Conservation (phyloP, 805 yeast species). For the Yarrowia sp. region DNA sequence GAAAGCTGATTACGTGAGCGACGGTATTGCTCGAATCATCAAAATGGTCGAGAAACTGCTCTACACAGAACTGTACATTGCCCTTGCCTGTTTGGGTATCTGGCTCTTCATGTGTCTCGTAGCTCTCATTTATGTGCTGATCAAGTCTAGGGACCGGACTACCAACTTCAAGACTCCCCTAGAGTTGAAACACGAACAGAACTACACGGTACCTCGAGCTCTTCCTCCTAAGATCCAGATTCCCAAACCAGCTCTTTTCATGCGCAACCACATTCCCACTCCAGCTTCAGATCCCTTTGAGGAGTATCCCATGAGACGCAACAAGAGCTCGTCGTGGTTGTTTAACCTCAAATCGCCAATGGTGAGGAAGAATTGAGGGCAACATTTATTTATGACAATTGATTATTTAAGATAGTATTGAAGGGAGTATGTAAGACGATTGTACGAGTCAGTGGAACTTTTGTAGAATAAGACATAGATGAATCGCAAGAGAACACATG, state of each 20-base stretch:
- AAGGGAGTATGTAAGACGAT: no score
- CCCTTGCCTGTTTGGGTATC: not conserved
- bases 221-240: slow-evolving; percentile 2
- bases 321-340: slow-evolving; percentile 12
- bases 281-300: slow-evolving; percentile 3
- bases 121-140: not conserved
- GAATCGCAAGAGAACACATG: no score
- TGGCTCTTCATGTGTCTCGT: slow-evolving; percentile 18
- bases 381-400: no score
- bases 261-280: slow-evolving; percentile 10
- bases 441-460: no score
- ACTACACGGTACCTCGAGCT: not conserved
- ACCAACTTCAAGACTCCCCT: not conserved
- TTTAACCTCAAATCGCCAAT: slow-evolving; percentile 21
- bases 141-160: not conserved
- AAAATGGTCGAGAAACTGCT: not conserved
- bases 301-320: not conserved
- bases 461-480: no score
- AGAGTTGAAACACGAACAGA: not conserved
- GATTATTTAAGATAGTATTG: no score
- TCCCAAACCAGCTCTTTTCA: slow-evolving; percentile 20
- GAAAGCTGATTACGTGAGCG: slow-evolving; percentile 9
- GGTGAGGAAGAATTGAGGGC: not conserved
- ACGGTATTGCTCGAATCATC: not conserved
- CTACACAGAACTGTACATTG: slow-evolving; percentile 9